Evolutionary conservation across 805 yeast genomes (phyloP), one percentile per base, ranked within the genome.

Genomic region (Groenewaldozyma salmanticensis): DNA sequence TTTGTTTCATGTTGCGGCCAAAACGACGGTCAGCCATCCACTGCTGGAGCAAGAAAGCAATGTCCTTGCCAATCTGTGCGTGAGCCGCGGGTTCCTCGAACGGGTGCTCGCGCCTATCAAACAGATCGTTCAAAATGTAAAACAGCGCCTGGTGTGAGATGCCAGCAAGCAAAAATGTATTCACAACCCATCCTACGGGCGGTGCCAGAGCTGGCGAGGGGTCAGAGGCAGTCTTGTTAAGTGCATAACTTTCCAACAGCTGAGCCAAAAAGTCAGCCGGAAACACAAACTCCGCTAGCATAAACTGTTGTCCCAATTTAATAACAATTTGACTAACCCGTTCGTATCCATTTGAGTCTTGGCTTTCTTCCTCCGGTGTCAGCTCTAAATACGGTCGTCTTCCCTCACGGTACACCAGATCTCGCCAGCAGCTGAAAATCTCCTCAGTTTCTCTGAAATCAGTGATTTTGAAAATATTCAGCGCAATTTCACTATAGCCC

Each of bases 391-490:
- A 24, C 19, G 40, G 20, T 4, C n/a, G 31, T n/a, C 20, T 4
- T 18, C 53, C 54, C 31, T 55, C 53, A 16, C 43, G 42, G 36
- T 66, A 61, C 27, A 68, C 52, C 38, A 81, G 67, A 42, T 77
- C 72, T 47, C 74, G 77, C 95, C 96, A 90, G 60, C 87, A 77
- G 42, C 77, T 72, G 49, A 77, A 64, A 40, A 90, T 81, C 57
- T 84, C 95, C 50, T 84, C 95, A 9, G 79, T 70, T 53, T 84
- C 84, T 54, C 90, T 75, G 60, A 81, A 81, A 55, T 90, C 96
- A 2, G 96, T 79, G 11, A 81, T 74, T 55, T 84, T 82, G 67
- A 82, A 84, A 13, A 87, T 78, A 32, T 75, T 61, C 44, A 88
- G 67, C 46, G 94, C 81, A 38, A 90, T 68, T 51, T 84, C 95